These are phyloP conservation scores for Geotrichum macrosporum DNA, from an alignment of 1,139 yeast genomes.

Conservation along the genomic window DNA sequence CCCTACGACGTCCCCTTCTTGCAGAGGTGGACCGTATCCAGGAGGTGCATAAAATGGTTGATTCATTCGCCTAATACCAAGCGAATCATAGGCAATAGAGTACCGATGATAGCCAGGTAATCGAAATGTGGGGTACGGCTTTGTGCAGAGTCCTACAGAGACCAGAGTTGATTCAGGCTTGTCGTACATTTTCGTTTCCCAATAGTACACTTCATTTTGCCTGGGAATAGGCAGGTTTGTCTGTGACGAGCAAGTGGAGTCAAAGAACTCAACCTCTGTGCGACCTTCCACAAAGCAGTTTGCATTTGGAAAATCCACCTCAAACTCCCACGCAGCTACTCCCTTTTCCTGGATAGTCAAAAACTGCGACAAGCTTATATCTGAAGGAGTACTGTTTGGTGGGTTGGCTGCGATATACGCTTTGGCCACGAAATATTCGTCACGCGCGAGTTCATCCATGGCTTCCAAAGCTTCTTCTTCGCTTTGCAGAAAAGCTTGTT, in stretches of 20 bases:
- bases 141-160: slow-evolving; percentile 78
- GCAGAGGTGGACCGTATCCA: slow-evolving; percentile 65
- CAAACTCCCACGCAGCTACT: slow-evolving; percentile 86
- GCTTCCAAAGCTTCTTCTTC: slow-evolving; percentile 68
- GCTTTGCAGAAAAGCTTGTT: slow-evolving; percentile 58
- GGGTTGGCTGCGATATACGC: slow-evolving; percentile 43
- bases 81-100: slow-evolving; percentile 82
- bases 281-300: slow-evolving; percentile 64
- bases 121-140: slow-evolving; percentile 85
- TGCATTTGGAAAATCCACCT: slow-evolving; percentile 55
- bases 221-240: slow-evolving; percentile 85
- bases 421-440: slow-evolving; percentile 54
- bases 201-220: slow-evolving; percentile 83
- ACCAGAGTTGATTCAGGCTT: slow-evolving; percentile 53
- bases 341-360: slow-evolving; percentile 83
- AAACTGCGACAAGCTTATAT: slow-evolving; percentile 45
- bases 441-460: slow-evolving; percentile 48
- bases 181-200: slow-evolving; percentile 75
- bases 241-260: slow-evolving; percentile 62
- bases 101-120: slow-evolving; percentile 81
- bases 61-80: slow-evolving; percentile 75
- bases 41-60: slow-evolving; percentile 65
- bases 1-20: slow-evolving; percentile 87
- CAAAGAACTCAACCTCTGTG: slow-evolving; percentile 71
- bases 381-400: slow-evolving; percentile 42